Percentiles rank a stretch among this genome's conserved stretches.
phyloP scores from a whole-genome alignment of 805 yeast species.

The Ogataea trehaloabstinens region DNA sequence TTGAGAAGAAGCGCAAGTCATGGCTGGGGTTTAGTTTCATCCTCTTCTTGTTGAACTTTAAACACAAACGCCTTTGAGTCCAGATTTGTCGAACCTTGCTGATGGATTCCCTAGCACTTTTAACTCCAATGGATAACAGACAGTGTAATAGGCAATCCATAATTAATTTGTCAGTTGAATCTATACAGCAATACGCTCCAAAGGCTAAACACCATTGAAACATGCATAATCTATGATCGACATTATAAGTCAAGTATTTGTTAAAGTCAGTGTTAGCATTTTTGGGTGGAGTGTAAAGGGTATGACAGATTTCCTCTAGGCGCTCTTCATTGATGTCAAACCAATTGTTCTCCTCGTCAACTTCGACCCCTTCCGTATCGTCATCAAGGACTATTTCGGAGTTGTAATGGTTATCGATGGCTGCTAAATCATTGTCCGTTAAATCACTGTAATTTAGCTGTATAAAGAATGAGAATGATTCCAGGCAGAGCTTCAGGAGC shows the following conservation, averaged over 20 bases:
- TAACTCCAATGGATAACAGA: slow-evolving; percentile 25
- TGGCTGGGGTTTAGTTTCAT: slow-evolving; percentile 10
- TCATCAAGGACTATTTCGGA: slow-evolving; percentile 17
- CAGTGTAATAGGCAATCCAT: slow-evolving; percentile 26
- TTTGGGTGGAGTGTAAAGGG: slow-evolving; percentile 1
- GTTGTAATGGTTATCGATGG: slow-evolving; percentile 21
- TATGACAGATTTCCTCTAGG: slow-evolving; percentile 10
- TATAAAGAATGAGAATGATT: slow-evolving; percentile 23
- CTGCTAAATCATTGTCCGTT: slow-evolving; percentile 14
- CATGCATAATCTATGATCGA: slow-evolving; percentile 33
- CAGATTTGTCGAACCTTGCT: slow-evolving; percentile 26
- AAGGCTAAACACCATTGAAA: slow-evolving; percentile 29
- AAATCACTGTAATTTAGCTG: slow-evolving; percentile 19
- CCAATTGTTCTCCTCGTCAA: slow-evolving; percentile 5
- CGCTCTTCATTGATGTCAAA: slow-evolving; percentile 13
- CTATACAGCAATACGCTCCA: slow-evolving; percentile 25
- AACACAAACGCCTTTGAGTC: slow-evolving; percentile 23
- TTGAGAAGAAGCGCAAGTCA: slow-evolving; percentile 12
- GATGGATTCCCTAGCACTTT: slow-evolving; percentile 24
- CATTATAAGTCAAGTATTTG: slow-evolving; percentile 21
- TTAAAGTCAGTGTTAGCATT: slow-evolving; percentile 11
- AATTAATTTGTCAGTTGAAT: slow-evolving; percentile 25
- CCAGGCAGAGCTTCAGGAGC: slow-evolving; percentile 17
- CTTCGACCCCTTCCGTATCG: slow-evolving; percentile 6
- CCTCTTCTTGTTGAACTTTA: slow-evolving; percentile 3